Base-by-base conservation (phyloP, 202 grass and related monocot genomes). In the Zoysia matrella region DNA sequence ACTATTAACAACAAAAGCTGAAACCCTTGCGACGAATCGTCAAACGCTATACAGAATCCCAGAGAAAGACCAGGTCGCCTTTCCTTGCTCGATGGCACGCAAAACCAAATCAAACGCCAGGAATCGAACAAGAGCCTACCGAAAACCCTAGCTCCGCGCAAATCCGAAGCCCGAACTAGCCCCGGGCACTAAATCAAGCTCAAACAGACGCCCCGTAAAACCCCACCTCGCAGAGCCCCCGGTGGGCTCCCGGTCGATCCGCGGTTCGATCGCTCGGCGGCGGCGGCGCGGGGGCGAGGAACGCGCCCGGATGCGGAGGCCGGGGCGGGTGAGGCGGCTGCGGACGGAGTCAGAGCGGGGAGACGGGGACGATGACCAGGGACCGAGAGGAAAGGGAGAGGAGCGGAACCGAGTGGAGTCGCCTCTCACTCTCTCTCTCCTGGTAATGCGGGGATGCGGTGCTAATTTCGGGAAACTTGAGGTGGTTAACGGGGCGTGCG, bases 41-140 rank as follows among this genome's bases (percentile, higher is more conserved):
- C 30, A 36, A 36, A 36, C 30, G 30, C 30, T 36, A 36, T 36
- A 36, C 30, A 36, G 30, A 36, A 36, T 36, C 30, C 30, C 30
- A 36, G 30, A 36, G 1, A 4, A 67, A 67, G 66, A 12, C 45
- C 42, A 5, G 61, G 48, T 0, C 62, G 18, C 8, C 11, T 58
- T 58, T 47, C 41, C 5, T 75, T 5, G 5, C 61, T 45, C 4
- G 43, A 47, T 8, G 22, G 9, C 8, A n/a, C 3, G 8, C 10
- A 47, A 72, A 58, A 68, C 72, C 63, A 67, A 68, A 83, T 76
- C 72, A 76, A 76, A 41, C 81, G 15, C 47, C 39, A 51, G 7
- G 9, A 44, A 52, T 11, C 46, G 22, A 50, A 30, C 7, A 1
- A 39, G 12, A 22, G 22, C 6, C 15, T 39, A 40, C 1, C 4